Evolutionary conservation across 2,329 filamentous ascomycete genomes (phyloP), one percentile per base, ranked within the genome.

Genomic region (Neonectria sp.): DNA sequence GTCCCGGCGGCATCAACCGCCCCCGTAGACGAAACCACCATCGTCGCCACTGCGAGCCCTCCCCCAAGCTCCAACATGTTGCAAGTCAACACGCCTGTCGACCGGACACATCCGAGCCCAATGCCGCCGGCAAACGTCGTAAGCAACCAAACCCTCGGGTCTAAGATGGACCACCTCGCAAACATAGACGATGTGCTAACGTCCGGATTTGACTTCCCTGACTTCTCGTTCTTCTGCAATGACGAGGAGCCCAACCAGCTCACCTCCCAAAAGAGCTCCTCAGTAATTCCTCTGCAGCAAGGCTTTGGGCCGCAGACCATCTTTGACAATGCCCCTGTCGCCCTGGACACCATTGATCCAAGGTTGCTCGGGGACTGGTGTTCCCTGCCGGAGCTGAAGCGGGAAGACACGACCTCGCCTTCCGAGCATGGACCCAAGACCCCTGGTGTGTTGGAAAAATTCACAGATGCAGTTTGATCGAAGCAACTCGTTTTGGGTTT

Each of bases 321-420:
- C 27, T 7, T n/a, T 12, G 21, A 43, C 17, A 45, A 40, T 5
- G 11, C 35, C 1, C 6, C 15, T 40, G 37, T 51, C 9, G 3
- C 52, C 12, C 25, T 49, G 21, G 53, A 64, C 17, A 69, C 67
- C 3, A 68, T 69, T 25, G 64, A 67, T 24, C 63, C 67, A 11
- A 61, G 51, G 49, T 29, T 67, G n/a, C 31, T 69, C 17, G 53
- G 46, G 17, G 66, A 55, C 24, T 46, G 55, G 55, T 62, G 17
- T 35, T 13, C 31, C 8, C 13, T 40, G 13, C 55, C 53, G 13
- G n/a, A 25, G 11, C 48, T 55, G 15, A 37, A 59, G 33, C 60
- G 25, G 5, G 40, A 37, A 5, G 51, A 52, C 8, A 49, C 53
- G 3, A 29, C 45, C 3, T 45, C 51, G 6, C 56, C 60, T 40